A percentile compares a stretch with the other conserved stretches of the same genome.
These are phyloP conservation scores for Mycena vulgaris DNA, from an alignment of 768 basidiomycete genomes.

Conservation along the genomic window DNA sequence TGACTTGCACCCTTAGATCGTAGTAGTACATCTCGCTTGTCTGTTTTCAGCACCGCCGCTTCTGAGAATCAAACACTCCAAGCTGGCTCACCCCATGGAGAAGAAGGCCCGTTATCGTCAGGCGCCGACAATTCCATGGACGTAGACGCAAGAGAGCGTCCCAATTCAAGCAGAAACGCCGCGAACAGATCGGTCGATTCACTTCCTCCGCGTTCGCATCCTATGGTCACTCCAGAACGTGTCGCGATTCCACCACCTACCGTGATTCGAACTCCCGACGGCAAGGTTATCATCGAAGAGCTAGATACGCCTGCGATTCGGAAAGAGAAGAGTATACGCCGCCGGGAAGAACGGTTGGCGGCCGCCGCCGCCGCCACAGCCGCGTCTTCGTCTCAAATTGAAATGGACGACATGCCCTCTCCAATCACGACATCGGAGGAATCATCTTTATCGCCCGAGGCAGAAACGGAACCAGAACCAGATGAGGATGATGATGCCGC, in stretches of 20 bases:
- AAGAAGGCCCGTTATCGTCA: slow-evolving; percentile 42
- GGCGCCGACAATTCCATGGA: slow-evolving; percentile 39
- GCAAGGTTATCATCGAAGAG: slow-evolving; percentile 77
- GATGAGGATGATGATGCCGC: slow-evolving; percentile 16
- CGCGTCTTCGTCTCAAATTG: slow-evolving; percentile 3
- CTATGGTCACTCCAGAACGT: slow-evolving; percentile 31
- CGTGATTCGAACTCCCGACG: slow-evolving; percentile 54
- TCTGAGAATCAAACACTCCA: slow-evolving; percentile 62
- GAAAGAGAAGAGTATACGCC: slow-evolving; percentile 63
- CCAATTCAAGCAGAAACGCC: slow-evolving; percentile 15
- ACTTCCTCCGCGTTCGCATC: slow-evolving; percentile 14
- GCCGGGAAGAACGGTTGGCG: slow-evolving; percentile 56
- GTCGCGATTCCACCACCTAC: slow-evolving; percentile 39
- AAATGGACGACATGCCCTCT: slow-evolving; percentile 19
- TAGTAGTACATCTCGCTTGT: slow-evolving; percentile 57
- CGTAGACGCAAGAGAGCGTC: slow-evolving; percentile 39
- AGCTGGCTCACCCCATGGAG: slow-evolving; percentile 36
- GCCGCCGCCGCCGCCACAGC: slow-evolving; percentile 41
- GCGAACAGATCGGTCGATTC: slow-evolving; percentile 19
- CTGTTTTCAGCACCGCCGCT: slow-evolving; percentile 61
- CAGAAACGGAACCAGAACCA: slow-evolving; percentile 12
- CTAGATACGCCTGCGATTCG: slow-evolving; percentile 81
- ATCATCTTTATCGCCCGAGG: not conserved
- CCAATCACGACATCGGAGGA: slow-evolving; percentile 31
- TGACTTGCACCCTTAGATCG: slow-evolving; percentile 48